phyloP scores from a whole-genome alignment of 2,329 filamentous ascomycete genomes.

The Arthroderma uncinatum region DNA sequence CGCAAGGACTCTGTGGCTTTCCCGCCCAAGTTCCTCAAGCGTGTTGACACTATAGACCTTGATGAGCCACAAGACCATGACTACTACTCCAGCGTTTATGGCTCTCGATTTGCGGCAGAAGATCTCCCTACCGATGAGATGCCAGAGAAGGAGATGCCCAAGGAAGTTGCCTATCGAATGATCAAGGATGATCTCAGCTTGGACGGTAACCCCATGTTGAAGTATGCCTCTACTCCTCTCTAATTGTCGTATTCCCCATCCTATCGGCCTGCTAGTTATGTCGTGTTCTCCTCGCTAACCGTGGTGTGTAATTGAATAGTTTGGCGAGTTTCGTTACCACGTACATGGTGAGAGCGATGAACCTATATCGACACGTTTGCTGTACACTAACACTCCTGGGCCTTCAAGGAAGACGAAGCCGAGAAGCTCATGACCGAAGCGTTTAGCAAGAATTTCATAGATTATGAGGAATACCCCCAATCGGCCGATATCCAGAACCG shows the following conservation, averaged over 20 bases:
- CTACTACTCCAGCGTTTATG: conserved; percentile 72
- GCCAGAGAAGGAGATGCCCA: conserved; percentile 82
- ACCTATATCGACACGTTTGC: not conserved
- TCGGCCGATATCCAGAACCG: conserved; percentile 81
- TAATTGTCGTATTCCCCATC: not conserved
- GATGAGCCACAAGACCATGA: conserved; percentile 36
- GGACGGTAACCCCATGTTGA: conserved; percentile 79
- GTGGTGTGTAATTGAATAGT: conserved; percentile 35
- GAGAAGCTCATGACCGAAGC: conserved; percentile 91
- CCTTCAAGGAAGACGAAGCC: conserved; percentile 68
- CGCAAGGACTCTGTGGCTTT: conserved; percentile 29
- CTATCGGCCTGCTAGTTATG: no score
- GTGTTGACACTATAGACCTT: conserved; percentile 39
- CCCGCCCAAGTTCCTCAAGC: conserved; percentile 27
- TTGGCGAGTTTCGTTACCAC: conserved; percentile 90
- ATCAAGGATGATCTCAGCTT: conserved; percentile 90
- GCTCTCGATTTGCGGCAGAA: conserved; percentile 67
- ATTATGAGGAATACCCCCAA: conserved; percentile 75
- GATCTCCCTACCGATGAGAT: conserved; percentile 77
- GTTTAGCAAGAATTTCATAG: conserved; percentile 91
- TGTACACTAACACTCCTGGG: not conserved
- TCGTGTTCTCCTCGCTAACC: not conserved
- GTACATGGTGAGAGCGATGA: conserved; percentile 61
- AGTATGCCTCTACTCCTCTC: conserved; percentile 26
- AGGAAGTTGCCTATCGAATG: conserved; percentile 87